Base-by-base conservation (phyloP, 352 stramenopile genomes). In the Elongisporangium senticosum region DNA sequence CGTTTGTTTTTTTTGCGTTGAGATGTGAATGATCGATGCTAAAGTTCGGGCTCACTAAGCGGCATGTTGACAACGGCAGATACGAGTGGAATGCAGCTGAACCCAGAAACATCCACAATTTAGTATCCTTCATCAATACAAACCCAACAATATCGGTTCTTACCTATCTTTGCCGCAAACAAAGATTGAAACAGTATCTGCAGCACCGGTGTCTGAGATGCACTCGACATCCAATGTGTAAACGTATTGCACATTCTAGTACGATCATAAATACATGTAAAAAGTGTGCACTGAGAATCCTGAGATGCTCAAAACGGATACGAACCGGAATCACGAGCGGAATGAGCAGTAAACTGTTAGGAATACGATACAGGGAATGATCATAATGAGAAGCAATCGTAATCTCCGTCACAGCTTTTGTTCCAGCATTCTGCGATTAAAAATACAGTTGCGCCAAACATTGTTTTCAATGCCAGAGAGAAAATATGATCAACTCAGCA, bases 21-120 rank as follows among this genome's bases (percentile, higher is more conserved):
- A 24, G 4, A 20, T 24, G 22, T 22, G 14, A 39, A 10, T 8
- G 13, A 15, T 37, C 8, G 7, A 26, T 28, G 13, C 58, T 73
- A 89, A 26, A 88, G 51, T 19, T 89, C 79, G 3, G 71, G 65
- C 50, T 95, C 85, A 54, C 81, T 90, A 28, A 93, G 68, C 7
- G 85, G 85, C 80, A 95, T 93, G 62, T 82, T 92, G 28, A 95
- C 79, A 20, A 87, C 79, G 0, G 85, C 85, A 5, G 84, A 91
- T 15, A 93, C 81, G 19, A 95, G 68, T 4, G 85, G 85, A 22
- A 95, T 76, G 51, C 77, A 90, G 62, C 85, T 93, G 33, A 5
- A 43, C 22, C 15, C 2, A 2, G 15, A 21, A 37, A 64, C 20
- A 54, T 22, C 17, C 37, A 33, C 4, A 48, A 22, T 53, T 7